Base-by-base conservation (phyloP, 169 alveolate species). In the Amoebophrya sp. region DNA sequence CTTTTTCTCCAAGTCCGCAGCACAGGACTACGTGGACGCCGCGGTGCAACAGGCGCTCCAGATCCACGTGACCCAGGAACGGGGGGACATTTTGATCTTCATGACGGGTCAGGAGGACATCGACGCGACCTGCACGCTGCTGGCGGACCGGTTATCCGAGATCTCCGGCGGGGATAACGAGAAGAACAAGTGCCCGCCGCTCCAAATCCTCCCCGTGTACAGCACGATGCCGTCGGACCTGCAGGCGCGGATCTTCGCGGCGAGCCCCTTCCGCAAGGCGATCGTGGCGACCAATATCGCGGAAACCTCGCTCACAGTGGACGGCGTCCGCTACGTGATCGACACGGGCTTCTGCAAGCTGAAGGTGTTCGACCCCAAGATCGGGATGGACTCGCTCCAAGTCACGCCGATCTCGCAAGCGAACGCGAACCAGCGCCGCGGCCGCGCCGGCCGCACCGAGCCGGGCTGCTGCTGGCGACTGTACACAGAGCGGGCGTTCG, bases 31-130 rank as follows among this genome's bases (percentile, higher is more conserved):
- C 94, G 99, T 99, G 16, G 99, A 98, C 92, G 97, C 99, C 5
- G 99, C 99, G 20, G 99, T 99, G 42, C 98, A 98, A 92, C 97
- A 98, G 94, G 98, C 99, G 50, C 94, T 99, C 26, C 95, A 98
- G 88, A 98, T 99, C n/a, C 99, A 99, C 95, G 96, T 41, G 94
- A 94, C 89, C 41, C 92, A 70, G 95, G 95, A 26, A 91, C 93
- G 40, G 69, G 90, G 88, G 48, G 92, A 42, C 89, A 91, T n/a
- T 40, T 92, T 99, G 89, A 97, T 99, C 41, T 99, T 99, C 95
- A 98, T 99, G 99, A 98, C 99, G 0, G 99, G 99, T 0, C 99
- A 99, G 93, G 99, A 99, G 93, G 99, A 99, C 94, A 98, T 99
- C 78, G 95, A 99, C 97, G 96, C 99, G 0, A 98, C 99, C 0